Conservation (phyloP, 2,329 filamentous ascomycete genomes). For the Epichloe gansuensis region DNA sequence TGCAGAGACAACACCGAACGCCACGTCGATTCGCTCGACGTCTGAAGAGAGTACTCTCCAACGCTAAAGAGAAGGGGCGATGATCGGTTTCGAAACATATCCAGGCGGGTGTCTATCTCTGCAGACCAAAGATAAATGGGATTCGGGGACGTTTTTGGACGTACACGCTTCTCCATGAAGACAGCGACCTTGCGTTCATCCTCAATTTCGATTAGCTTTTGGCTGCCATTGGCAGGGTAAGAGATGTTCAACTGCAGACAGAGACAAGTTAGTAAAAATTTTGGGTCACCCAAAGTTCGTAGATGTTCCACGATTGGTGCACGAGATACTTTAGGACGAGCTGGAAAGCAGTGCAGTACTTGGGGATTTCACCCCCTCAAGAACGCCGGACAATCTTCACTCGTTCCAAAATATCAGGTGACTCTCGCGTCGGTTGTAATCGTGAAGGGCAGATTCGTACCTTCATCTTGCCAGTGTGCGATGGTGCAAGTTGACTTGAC, state of each 20-base stretch:
- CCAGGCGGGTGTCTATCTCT: neutral
- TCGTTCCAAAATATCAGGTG: neutral
- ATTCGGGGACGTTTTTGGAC: slow-evolving; percentile 21
- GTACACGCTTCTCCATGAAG: slow-evolving; percentile 96
- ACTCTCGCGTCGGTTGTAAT: neutral
- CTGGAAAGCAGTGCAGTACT: neutral
- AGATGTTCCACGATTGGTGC: neutral
- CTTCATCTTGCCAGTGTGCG: slow-evolving; percentile 37
- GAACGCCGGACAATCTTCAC: neutral
- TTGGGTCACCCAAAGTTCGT: neutral
- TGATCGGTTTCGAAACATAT: neutral
- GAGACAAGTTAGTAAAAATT: slow-evolving; percentile 19
- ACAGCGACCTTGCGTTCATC: slow-evolving; percentile 98
- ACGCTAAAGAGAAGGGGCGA: neutral
- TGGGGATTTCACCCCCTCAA: neutral
- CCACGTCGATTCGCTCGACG: neutral
- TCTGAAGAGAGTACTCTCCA: neutral
- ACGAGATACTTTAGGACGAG: neutral
- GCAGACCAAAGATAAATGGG: neutral
- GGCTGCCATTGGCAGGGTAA: slow-evolving; percentile 98
- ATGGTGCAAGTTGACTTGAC: slow-evolving; percentile 34
- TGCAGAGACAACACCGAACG: neutral
- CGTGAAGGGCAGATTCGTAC: slow-evolving; percentile 18
- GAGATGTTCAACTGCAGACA: slow-evolving; percentile 48
- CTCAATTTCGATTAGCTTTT: slow-evolving; percentile 98